A percentile compares a stretch with the other conserved stretches of the same genome.
These are phyloP conservation scores for Paecilomyces variotii DNA, from an alignment of 2,329 filamentous ascomycete species.

Conservation along the genomic window DNA sequence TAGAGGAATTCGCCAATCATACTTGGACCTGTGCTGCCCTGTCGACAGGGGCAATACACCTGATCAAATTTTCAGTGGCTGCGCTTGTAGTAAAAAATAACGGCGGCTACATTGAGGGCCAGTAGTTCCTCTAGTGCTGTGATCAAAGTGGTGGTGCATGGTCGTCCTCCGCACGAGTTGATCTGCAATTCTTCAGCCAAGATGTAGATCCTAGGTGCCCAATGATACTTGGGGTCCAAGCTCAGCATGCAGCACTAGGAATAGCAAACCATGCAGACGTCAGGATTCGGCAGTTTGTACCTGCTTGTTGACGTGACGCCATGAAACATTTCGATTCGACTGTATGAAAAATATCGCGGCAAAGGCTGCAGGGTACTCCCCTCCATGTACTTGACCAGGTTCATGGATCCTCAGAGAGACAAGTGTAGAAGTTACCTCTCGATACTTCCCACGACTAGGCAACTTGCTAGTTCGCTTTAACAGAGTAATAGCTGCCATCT, in stretches of 20 bases:
- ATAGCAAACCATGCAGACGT: background rate
- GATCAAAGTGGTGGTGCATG: background rate
- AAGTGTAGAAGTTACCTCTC: background rate
- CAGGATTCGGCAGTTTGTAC: background rate
- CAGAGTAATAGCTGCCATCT: background rate
- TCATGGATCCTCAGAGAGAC: background rate
- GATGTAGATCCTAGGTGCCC: background rate
- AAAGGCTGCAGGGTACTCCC: background rate
- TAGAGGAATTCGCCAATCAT: background rate
- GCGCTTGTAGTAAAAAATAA: background rate
- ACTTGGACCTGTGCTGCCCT: background rate
- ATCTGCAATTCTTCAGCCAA: background rate
- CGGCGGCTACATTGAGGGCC: background rate
- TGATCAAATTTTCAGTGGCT: background rate
- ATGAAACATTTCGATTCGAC: background rate
- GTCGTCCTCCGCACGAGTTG: background rate
- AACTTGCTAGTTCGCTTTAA: background rate
- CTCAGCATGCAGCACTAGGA: background rate
- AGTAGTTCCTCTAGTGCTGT: background rate
- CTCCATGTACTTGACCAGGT: background rate
- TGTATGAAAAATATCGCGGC: background rate
- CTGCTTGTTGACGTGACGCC: background rate
- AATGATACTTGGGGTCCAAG: background rate
- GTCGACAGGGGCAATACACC: background rate
- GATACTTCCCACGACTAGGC: background rate